Conservation (phyloP, 441 rosid species). For the Arabidopsis lyrata region DNA sequence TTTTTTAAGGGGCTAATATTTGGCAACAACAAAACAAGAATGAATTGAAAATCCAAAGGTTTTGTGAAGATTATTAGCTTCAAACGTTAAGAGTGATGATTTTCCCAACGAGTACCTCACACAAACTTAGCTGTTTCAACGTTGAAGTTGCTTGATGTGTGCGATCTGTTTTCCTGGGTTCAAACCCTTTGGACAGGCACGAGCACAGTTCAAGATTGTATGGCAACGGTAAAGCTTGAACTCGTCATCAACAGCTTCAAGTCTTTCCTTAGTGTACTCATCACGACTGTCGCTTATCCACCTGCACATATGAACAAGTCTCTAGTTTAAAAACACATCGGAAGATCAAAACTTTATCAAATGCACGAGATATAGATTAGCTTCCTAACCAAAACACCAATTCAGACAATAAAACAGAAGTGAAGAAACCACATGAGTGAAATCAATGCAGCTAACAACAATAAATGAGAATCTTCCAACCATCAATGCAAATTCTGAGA, state of each 20-base stretch:
- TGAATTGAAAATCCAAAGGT: constrained; percentile 9
- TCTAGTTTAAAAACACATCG: constrained; percentile 8
- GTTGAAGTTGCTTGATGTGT: constrained; percentile 82
- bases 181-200: constrained; percentile 98
- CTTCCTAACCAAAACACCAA: not conserved
- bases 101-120: not conserved
- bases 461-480: no score
- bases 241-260: constrained; percentile 86
- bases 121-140: constrained; percentile 17
- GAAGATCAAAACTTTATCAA: not conserved
- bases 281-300: constrained; percentile 99
- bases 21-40: constrained; percentile 39
- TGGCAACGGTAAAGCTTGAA: constrained; percentile 98
- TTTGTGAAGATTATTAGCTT: constrained; percentile 44
- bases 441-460: no score
- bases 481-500: no score
- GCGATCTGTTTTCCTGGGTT: constrained; percentile 93
- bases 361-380: not conserved
- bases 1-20: not conserved
- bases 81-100: constrained; percentile 4
- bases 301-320: constrained; percentile 50
- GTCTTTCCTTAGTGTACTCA: constrained; percentile 84
- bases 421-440: no score
- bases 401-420: no score
- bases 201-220: constrained; percentile 94